A percentile compares a stretch with the other conserved stretches of the same genome.
Evolutionary conservation across 108 stramenopile genomes (phyloP).

Genomic region (Epithemia pelagica): DNA sequence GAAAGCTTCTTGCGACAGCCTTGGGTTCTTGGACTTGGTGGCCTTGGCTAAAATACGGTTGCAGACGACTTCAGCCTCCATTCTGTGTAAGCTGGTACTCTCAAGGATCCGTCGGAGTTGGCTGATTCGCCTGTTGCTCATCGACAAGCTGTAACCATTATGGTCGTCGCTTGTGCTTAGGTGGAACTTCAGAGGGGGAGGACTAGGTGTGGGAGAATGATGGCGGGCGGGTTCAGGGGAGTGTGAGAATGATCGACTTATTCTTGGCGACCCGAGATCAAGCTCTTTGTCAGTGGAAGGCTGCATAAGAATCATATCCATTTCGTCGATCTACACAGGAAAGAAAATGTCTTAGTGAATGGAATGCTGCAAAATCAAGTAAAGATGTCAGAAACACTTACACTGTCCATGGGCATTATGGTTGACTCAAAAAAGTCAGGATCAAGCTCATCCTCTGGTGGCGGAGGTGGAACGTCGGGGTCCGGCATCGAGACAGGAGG

Average conservation of each 20-base stretch:
- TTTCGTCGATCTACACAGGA: conserved; percentile 36
- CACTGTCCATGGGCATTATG: conserved; percentile 50
- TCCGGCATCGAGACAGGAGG: background rate
- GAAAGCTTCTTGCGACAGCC: conserved; percentile 56
- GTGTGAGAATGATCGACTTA: background rate
- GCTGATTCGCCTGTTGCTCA: conserved; percentile 62
- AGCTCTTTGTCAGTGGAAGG: conserved; percentile 41
- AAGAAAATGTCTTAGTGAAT: no score
- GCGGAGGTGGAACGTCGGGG: conserved; percentile 26
- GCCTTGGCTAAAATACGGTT: conserved; percentile 60
- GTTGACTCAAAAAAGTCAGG: conserved; percentile 40
- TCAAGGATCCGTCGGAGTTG: conserved; percentile 64
- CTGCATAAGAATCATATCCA: conserved; percentile 55
- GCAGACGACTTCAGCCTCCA: conserved; percentile 58
- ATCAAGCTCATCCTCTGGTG: conserved; percentile 40
- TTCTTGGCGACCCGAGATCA: conserved; percentile 8
- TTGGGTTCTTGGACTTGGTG: conserved; percentile 30
- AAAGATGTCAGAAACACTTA: no score
- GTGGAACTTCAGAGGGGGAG: conserved; percentile 59
- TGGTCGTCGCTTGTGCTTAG: conserved; percentile 49
- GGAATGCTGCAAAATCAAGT: no score
- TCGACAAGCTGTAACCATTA: conserved; percentile 68
- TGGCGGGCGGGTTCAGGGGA: background rate
- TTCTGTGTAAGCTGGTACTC: conserved; percentile 61
- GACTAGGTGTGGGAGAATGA: background rate